Base-by-base conservation (phyloP, 768 basidiomycete species). In the Epithele typhae region DNA sequence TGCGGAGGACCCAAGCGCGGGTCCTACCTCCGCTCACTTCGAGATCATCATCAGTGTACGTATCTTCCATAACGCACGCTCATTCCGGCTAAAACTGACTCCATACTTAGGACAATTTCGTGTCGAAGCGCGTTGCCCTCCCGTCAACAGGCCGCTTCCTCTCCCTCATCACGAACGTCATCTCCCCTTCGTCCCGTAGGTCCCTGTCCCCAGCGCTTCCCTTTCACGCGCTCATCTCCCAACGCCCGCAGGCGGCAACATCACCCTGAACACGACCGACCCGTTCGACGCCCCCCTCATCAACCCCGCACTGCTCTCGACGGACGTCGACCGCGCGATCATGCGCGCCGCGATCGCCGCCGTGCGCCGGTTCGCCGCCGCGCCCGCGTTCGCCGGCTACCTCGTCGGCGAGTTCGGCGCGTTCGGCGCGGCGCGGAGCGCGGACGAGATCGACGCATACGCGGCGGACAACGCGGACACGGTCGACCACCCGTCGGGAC, bases 261-360 rank as follows among this genome's bases (percentile, higher is more conserved):
- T 48, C 12, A 48, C 46, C 17, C 40, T 74, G 54, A 69, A 63
- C 45, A 67, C 68, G 11, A 65, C 64, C 11, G 59, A 65, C 50
- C 62, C 72, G 8, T 76, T 76, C 60, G 64, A 66, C 34, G 44
- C 59, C 36, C 72, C 72, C 0, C 51, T 60, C 24, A 48, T 41
- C 40, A 25, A 48, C 19, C 39, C 48, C 21, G 24, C 12, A 6
- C 34, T 43, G 32, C 64, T 65, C 18, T 40, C 48, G 5, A 33
- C 11, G 21, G 15, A 18, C 4, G 51, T 43, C 37, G 67, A 69
- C 42, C 30, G 64, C 27, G 46, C 45, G 18, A 49, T 64, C 42
- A 44, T 66, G 27, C 48, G 54, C 23, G 52, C 59, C 41, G 43
- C 32, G 4, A 9, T 51, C 24, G 25, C 30, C 19, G n/a, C 25